Evolutionary conservation across 768 basidiomycete species (phyloP).

Genomic region (Hypholoma sublateritium): DNA sequence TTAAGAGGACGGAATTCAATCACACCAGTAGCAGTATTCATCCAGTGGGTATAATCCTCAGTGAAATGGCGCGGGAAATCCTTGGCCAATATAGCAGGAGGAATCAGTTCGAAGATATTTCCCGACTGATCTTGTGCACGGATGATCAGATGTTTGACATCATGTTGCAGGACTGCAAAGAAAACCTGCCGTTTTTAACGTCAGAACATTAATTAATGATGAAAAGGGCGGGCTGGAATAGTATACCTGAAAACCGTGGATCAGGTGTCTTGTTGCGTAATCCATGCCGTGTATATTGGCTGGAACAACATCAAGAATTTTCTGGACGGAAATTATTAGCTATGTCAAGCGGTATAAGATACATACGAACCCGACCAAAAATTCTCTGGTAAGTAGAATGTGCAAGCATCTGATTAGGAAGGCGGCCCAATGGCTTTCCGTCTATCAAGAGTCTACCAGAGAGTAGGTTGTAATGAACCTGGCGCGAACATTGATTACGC

Average conservation of each 20-base stretch:
- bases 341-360: background rate
- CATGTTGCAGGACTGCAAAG: slow-evolving; percentile 22
- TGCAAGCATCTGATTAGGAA: slow-evolving; percentile 30
- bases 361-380: slow-evolving; percentile 30
- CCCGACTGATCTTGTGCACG: slow-evolving; percentile 18
- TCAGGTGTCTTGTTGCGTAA: slow-evolving; percentile 24
- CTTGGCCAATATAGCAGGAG: slow-evolving; percentile 20
- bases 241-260: slow-evolving; percentile 17
- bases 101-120: slow-evolving; percentile 33
- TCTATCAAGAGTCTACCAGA: slow-evolving; percentile 41
- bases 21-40: slow-evolving; percentile 19
- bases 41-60: slow-evolving; percentile 33
- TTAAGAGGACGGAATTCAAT: slow-evolving; percentile 33
- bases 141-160: slow-evolving; percentile 25
- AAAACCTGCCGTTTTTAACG: slow-evolving; percentile 22
- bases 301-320: slow-evolving; percentile 35
- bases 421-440: slow-evolving; percentile 37
- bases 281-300: slow-evolving; percentile 31
- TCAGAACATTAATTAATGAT: background rate
- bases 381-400: slow-evolving; percentile 34
- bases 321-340: slow-evolving; percentile 12
- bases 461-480: slow-evolving; percentile 40
- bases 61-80: slow-evolving; percentile 32
- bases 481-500: slow-evolving; percentile 16
- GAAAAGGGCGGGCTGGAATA: background rate